Base-by-base conservation (phyloP, 164 flowering plant species). In the Magnolia officinalis region DNA sequence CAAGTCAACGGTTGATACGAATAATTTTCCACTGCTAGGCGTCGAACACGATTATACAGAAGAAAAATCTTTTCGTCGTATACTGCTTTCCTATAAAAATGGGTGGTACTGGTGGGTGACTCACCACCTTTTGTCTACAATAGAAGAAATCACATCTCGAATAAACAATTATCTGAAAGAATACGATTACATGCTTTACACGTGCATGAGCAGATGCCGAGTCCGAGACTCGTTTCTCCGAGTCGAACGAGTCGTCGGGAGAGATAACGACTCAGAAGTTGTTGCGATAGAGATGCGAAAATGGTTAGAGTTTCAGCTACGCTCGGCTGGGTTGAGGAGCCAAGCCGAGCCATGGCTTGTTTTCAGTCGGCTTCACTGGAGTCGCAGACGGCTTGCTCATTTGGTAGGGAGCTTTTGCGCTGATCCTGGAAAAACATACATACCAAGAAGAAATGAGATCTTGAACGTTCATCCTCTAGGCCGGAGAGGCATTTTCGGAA, bases 341-440 rank as follows among this genome's bases (percentile, higher is more conserved):
- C 78, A 90, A 67, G 18, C 90, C 88, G 14, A 92, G 88, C 96
- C 94, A 92, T n/a, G 81, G 31, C 76, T 83, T 87, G 80, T 70
- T 78, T 29, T 87, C 84, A n/a, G 29, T 72, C 4, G 81, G 75
- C 81, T 83, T 83, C 20, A 74, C 23, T 0, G 77, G 70, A n/a
- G 79, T 23, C 2, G 76, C 45, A 26, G 19, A 29, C 10, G 81
- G 67, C 61, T 37, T 64, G 78, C 63, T 73, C 5, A 68, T 65
- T 63, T 79, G 84, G 75, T 90, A 91, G 8, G 93, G 93, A 72
- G 89, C 87, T 63, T 66, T 85, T 72, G 90, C 68, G 8, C 67
- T 80, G 71, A 91, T 79, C 84, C 95, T 91, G 89, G 21, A 74
- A 78, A 67, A 24, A 1, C 7, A 49, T 3, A 21, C 18, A 24